Percentiles rank a stretch among this genome's conserved stretches.
phyloP scores from a whole-genome alignment of 768 basidiomycete species.

The Lactarius vividus region DNA sequence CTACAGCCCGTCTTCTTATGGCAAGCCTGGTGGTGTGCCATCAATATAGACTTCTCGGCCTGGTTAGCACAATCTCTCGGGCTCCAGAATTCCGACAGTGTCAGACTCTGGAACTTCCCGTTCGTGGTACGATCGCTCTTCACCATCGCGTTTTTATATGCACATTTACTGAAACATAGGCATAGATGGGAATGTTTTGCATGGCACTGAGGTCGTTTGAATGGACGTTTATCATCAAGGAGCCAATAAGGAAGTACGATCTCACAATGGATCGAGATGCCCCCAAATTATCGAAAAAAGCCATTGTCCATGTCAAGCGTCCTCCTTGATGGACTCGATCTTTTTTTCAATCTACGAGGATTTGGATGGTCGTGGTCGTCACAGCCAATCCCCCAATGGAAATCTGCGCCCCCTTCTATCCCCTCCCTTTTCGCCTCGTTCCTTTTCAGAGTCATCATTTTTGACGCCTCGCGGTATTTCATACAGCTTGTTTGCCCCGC shows the following conservation, averaged over 20 bases:
- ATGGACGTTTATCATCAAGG: too few species aligned
- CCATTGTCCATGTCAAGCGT: background rate
- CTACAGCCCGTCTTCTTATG: constrained; percentile 7
- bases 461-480: constrained; percentile 8
- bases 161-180: background rate
- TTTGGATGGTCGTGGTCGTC: constrained; percentile 11
- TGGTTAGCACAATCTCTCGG: background rate
- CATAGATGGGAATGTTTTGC: background rate
- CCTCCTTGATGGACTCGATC: constrained; percentile 16
- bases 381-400: background rate
- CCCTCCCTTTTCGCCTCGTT: background rate
- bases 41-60: constrained; percentile 1
- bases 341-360: constrained; percentile 14
- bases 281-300: background rate
- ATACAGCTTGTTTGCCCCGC: constrained; percentile 6
- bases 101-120: background rate
- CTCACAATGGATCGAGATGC: too few species aligned
- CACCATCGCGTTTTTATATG: too few species aligned
- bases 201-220: background rate
- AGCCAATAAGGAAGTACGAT: too few species aligned
- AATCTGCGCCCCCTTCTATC: background rate
- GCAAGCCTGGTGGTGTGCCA: background rate
- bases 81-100: background rate
- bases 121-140: constrained; percentile 4
- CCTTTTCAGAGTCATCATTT: background rate